Conservation (phyloP, 768 basidiomycete genomes). For the Boletus sp. region DNA sequence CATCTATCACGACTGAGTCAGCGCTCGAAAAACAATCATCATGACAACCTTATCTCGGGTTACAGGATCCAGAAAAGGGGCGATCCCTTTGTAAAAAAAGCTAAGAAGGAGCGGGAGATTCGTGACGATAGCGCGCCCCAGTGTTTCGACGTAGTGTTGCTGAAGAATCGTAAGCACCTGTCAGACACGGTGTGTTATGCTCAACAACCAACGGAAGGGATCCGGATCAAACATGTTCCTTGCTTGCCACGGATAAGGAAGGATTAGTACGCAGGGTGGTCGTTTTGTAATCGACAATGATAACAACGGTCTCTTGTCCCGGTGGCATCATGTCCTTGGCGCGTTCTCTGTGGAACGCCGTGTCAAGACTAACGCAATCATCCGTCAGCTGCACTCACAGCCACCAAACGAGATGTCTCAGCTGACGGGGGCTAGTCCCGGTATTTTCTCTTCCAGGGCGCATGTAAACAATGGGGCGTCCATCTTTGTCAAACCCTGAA, state of each 20-base stretch:
- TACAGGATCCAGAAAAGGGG: constrained; percentile 85
- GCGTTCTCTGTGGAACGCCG: constrained; percentile 58
- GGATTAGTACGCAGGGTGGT: constrained; percentile 83
- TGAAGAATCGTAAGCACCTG: constrained; percentile 78
- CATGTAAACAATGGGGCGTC: constrained; percentile 87
- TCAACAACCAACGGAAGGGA: background rate
- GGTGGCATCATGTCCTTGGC: constrained; percentile 88
- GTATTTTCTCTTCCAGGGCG: constrained; percentile 88
- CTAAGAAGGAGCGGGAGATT: constrained; percentile 73
- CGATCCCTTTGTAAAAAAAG: constrained; percentile 82
- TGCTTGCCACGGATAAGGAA: constrained; percentile 75
- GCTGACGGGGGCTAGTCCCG: constrained; percentile 69
- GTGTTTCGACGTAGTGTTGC: constrained; percentile 85
- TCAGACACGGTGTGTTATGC: background rate
- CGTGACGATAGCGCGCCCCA: constrained; percentile 80
- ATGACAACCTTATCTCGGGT: constrained; percentile 75
- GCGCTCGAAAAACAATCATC: background rate
- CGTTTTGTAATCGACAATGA: constrained; percentile 83
- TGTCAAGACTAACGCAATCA: constrained; percentile 6
- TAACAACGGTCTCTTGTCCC: constrained; percentile 78
- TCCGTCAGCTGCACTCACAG: constrained; percentile 49
- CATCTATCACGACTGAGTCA: constrained; percentile 49
- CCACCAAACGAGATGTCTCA: constrained; percentile 84
- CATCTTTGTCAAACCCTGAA: constrained; percentile 83
- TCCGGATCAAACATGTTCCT: constrained; percentile 39